A percentile compares a stretch with the other conserved stretches of the same genome.
phyloP scores from a whole-genome alignment of 2,329 filamentous ascomycete species.

The Aureobasidium lini region DNA sequence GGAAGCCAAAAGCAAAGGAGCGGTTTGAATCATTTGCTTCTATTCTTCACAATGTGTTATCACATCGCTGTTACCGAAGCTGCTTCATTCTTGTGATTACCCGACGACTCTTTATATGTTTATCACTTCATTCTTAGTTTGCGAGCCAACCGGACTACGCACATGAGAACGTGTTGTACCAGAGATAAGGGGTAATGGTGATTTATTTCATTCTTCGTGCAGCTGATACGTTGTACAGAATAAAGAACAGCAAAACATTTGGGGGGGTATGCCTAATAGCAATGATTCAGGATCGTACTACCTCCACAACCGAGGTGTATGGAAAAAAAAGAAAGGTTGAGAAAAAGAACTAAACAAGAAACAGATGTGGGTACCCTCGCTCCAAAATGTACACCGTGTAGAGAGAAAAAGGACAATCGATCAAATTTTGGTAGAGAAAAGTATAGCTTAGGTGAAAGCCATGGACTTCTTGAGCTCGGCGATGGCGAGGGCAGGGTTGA shows the following conservation, averaged over 20 bases:
- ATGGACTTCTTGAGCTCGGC: slow-evolving; percentile 98
- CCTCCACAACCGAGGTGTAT: not conserved
- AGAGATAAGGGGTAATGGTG: no score
- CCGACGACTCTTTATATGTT: no score
- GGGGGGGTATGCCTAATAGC: not conserved
- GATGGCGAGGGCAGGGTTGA: slow-evolving; percentile 93
- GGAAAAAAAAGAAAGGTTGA: not conserved
- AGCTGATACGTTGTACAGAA: not conserved
- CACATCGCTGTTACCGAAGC: no score
- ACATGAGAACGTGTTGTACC: no score
- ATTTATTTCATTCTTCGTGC: not conserved
- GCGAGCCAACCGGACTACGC: no score
- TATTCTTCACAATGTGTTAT: no score
- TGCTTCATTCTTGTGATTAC: no score
- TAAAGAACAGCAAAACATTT: not conserved
- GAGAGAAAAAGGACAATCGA: not conserved
- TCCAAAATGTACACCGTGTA: slow-evolving; percentile 1
- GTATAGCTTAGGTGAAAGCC: slow-evolving; percentile 44
- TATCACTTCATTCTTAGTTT: no score
- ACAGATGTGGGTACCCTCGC: slow-evolving; percentile 4
- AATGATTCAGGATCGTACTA: not conserved
- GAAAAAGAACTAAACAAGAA: slow-evolving; percentile 1
- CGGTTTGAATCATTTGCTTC: no score
- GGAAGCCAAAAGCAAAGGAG: no score
- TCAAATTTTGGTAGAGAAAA: not conserved